A percentile compares a stretch with the other conserved stretches of the same genome.
Conservation (phyloP, 2,329 filamentous ascomycete genomes). For the Ceratocystis ficicola region DNA sequence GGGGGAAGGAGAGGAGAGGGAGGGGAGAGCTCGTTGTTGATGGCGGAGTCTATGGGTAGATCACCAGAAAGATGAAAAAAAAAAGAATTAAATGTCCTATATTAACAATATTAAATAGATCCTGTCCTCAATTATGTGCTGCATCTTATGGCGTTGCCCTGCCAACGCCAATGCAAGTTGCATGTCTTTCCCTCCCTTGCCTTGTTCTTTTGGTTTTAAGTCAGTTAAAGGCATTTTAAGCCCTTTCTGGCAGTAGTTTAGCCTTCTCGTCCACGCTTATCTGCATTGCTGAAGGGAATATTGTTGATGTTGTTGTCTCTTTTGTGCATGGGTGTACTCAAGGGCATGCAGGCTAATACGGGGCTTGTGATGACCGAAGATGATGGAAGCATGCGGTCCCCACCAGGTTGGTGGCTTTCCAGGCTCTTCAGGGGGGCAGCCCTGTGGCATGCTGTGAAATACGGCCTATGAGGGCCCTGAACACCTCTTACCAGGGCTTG, state of each 20-base stretch:
- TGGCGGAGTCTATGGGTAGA: not conserved
- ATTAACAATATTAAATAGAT: not conserved
- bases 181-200: not conserved
- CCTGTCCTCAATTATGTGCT: too few species aligned
- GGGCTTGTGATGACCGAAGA: not conserved
- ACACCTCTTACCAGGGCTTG: not conserved
- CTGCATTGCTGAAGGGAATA: not conserved
- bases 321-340: not conserved
- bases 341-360: too few species aligned
- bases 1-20: not conserved
- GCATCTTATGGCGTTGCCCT: not conserved
- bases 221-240: not conserved
- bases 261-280: not conserved
- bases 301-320: not conserved
- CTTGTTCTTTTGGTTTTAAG: not conserved
- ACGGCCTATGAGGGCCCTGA: not conserved
- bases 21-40: not conserved
- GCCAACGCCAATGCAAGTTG: constrained; percentile 1
- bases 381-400: not conserved
- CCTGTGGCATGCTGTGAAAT: not conserved
- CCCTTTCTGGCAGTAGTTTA: not conserved
- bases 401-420: not conserved
- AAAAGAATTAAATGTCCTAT: not conserved
- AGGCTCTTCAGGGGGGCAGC: not conserved
- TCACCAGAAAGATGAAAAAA: not conserved